Evolutionary conservation across 129 eudicot species (phyloP).

Genomic region (Arctium minus): DNA sequence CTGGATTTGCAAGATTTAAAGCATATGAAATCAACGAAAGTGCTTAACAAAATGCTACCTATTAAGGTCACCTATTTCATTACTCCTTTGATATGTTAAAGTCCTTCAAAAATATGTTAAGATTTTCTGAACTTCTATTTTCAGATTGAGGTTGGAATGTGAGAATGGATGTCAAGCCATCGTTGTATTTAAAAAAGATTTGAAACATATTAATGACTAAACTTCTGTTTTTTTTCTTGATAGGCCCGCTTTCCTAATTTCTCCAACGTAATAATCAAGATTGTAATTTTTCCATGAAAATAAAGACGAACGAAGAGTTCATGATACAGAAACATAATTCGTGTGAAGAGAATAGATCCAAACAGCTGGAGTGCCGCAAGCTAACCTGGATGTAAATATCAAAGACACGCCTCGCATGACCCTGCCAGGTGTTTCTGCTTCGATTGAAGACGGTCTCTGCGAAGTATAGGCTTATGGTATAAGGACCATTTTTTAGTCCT

Average conservation of each 20-base stretch:
- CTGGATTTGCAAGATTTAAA: not conserved
- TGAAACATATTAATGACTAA: not conserved
- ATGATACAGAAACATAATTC: not conserved
- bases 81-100: not conserved
- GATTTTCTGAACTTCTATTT: not conserved
- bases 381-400: conserved; percentile 55
- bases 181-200: not conserved
- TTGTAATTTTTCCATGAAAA: not conserved
- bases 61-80: not conserved
- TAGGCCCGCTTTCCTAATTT: not conserved
- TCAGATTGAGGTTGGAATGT: not conserved
- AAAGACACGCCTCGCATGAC: conserved; percentile 52
- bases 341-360: not conserved
- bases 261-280: not conserved
- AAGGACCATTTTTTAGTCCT: conserved; percentile 48
- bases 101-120: not conserved
- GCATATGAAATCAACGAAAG: not conserved
- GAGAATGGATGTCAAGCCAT: not conserved
- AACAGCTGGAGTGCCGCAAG: not conserved
- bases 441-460: conserved; percentile 42
- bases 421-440: conserved; percentile 36
- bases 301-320: not conserved
- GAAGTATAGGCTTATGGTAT: conserved; percentile 39
- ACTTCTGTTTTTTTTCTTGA: too few species aligned
- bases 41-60: not conserved